Evolutionary conservation across 2,329 filamentous ascomycete genomes (phyloP).

Genomic region (Karstenula rhodostoma): DNA sequence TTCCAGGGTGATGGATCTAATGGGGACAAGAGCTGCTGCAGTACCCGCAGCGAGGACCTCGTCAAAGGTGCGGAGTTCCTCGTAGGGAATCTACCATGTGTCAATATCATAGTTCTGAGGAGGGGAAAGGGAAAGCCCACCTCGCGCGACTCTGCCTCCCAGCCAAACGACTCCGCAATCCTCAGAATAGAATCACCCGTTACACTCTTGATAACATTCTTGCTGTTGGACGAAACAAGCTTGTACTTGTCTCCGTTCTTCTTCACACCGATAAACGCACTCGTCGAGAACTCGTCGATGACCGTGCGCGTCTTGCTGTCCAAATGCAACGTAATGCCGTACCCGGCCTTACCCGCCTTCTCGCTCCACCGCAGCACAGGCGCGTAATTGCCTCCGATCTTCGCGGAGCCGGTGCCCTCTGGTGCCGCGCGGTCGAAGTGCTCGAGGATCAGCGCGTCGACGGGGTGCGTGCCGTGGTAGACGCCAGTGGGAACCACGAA

Average conservation of each 20-base stretch:
- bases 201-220: constrained; percentile 86
- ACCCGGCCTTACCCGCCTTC: constrained; percentile 78
- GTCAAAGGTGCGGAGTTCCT: constrained; percentile 68
- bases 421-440: constrained; percentile 95
- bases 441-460: constrained; percentile 87
- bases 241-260: constrained; percentile 69
- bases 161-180: constrained; percentile 80
- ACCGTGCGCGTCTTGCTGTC: constrained; percentile 85
- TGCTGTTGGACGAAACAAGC: constrained; percentile 85
- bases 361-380: constrained; percentile 90
- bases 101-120: constrained; percentile 3
- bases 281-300: constrained; percentile 95
- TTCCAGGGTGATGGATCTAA: constrained; percentile 84
- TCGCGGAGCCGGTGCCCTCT: constrained; percentile 87
- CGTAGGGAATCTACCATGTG: constrained; percentile 68
- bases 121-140: constrained; percentile 54
- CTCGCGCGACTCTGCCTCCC: constrained; percentile 79
- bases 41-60: constrained; percentile 94
- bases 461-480: constrained; percentile 88
- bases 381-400: constrained; percentile 95
- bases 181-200: constrained; percentile 81
- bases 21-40: constrained; percentile 88
- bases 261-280: constrained; percentile 85
- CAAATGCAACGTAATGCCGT: constrained; percentile 92
- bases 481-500: constrained; percentile 92